These are phyloP conservation scores for Pseudogymnoascus sp. DNA, from an alignment of 2,329 filamentous ascomycete genomes.

Conservation along the genomic window DNA sequence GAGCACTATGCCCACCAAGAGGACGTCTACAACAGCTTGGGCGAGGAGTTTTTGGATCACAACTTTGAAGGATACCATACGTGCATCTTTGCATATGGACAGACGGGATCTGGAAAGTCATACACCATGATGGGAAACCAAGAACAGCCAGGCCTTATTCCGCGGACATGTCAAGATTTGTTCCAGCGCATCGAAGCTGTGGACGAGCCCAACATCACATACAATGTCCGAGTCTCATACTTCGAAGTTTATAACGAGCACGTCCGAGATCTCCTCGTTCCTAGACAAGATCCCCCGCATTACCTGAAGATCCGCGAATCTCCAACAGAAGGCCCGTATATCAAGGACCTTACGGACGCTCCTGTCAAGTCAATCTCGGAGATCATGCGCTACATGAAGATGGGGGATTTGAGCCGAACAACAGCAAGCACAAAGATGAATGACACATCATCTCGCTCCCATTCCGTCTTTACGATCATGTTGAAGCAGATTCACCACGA, in stretches of 20 bases:
- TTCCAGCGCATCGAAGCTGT: conserved; percentile 84
- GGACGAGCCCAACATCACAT: conserved; percentile 85
- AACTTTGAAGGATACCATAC: conserved; percentile 99
- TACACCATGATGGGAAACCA: conserved; percentile 95
- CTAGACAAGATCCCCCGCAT: conserved; percentile 66
- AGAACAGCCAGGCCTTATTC: conserved; percentile 84
- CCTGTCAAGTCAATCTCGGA: conserved; percentile 82
- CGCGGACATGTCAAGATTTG: conserved; percentile 88
- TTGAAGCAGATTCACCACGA: conserved; percentile 98
- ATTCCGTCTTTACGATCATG: conserved; percentile 96
- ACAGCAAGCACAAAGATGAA: conserved; percentile 98
- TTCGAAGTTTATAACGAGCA: conserved; percentile 99
- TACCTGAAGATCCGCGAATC: conserved; percentile 98
- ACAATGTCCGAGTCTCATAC: conserved; percentile 95
- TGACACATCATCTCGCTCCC: conserved; percentile 91
- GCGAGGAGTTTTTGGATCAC: conserved; percentile 95
- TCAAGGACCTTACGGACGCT: conserved; percentile 91
- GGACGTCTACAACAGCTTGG: conserved; percentile 87
- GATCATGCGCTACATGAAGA: conserved; percentile 83
- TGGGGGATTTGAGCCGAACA: conserved; percentile 80
- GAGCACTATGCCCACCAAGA: conserved; percentile 86
- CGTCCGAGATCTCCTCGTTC: conserved; percentile 84
- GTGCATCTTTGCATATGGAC: conserved; percentile 97
- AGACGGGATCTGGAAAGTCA: conserved; percentile 95
- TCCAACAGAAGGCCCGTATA: conserved; percentile 88